phyloP scores from a whole-genome alignment of 2,329 filamentous ascomycete species.

The Knoxdaviesia capensis region DNA sequence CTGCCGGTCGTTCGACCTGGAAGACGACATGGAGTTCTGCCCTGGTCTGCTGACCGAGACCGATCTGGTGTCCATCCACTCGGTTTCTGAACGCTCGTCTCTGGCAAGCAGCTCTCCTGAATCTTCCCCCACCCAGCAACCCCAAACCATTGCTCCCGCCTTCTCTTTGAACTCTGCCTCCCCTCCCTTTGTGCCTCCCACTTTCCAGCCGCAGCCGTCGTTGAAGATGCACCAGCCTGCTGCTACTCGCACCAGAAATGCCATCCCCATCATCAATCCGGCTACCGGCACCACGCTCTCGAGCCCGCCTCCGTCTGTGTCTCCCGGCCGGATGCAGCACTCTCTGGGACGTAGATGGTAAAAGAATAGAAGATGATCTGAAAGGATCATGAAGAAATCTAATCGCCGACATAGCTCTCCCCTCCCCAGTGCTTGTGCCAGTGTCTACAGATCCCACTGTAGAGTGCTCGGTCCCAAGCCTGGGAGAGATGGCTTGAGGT shows the following conservation, averaged over 20 bases:
- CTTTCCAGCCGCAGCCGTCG: conserved; percentile 43
- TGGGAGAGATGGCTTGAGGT: no score
- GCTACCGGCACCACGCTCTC: conserved; percentile 74
- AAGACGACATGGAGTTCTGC: conserved; percentile 93
- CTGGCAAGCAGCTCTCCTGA: conserved; percentile 87
- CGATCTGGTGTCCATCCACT: conserved; percentile 88
- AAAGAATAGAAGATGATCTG: conserved; percentile 4
- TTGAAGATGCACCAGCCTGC: conserved; percentile 81
- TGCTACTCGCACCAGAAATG: conserved; percentile 75
- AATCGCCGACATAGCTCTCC: no score
- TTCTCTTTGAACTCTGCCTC: conserved; percentile 54
- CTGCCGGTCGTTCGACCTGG: conserved; percentile 81
- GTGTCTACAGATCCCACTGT: no score
- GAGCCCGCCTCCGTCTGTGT: conserved; percentile 62
- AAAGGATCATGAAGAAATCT: no score
- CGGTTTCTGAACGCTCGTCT: conserved; percentile 83
- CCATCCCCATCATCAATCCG: conserved; percentile 95
- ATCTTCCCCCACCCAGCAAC: conserved; percentile 76
- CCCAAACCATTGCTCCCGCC: conserved; percentile 55
- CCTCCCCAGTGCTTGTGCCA: no score
- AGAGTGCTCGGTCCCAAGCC: no score
- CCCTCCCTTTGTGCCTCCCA: conserved; percentile 43
- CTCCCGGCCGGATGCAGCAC: conserved; percentile 38
- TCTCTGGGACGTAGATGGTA: conserved; percentile 34
- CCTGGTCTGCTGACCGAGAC: conserved; percentile 79